Evolutionary conservation across 192 early-diverging fungal species (phyloP), one percentile per base, ranked within the genome.

Genomic region (Chytriomyces sp.): DNA sequence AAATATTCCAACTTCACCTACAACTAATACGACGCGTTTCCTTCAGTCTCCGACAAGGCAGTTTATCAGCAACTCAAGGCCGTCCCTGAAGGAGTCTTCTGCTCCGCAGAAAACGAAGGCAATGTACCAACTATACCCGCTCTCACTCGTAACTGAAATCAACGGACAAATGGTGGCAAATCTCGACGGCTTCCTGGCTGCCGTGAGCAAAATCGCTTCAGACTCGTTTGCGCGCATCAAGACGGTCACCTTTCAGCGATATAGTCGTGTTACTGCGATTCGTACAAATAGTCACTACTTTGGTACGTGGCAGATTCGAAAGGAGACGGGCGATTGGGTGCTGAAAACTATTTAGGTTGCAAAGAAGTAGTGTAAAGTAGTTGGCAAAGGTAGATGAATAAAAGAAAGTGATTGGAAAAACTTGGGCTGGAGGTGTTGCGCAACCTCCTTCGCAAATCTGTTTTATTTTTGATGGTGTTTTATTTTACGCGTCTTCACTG

Each of bases 81-180:
- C 28, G 74, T 86, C 11, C 85, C 85, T 2, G 75, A 69, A n/a
- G 85, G 85, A 20, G 81, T 85, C 16, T 75, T 83, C 18, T 82
- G 81, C 66, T 78, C 79, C 9, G 62, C 84, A 35, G 70, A 84
- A 13, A 82, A 82, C 61, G 81, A 79, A 8, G 85, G 85, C 6
- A 53, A 13, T 82, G 20, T 82, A 86, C 72, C 64, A 67, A 13
- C 59, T 77, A 23, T 46, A 82, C 24, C 81, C 81, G 7, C 77
- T 82, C 16, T 75, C 77, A 3, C 79, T 77, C 77, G 77, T 82
- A 5, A 82, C 81, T 10, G 77, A 82, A 59, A 74, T 81, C 50
- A 77, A 81, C 63, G 80, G 72, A 8, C 26, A 69, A 24, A 57
- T 61, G 9, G 67, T 81, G 23, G 59, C 35, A 7, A 72, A 78